Percentiles rank a stretch among this genome's conserved stretches.
phyloP scores from a whole-genome alignment of 1,284 basidiomycete species.

The Coriolopsis trogii region DNA sequence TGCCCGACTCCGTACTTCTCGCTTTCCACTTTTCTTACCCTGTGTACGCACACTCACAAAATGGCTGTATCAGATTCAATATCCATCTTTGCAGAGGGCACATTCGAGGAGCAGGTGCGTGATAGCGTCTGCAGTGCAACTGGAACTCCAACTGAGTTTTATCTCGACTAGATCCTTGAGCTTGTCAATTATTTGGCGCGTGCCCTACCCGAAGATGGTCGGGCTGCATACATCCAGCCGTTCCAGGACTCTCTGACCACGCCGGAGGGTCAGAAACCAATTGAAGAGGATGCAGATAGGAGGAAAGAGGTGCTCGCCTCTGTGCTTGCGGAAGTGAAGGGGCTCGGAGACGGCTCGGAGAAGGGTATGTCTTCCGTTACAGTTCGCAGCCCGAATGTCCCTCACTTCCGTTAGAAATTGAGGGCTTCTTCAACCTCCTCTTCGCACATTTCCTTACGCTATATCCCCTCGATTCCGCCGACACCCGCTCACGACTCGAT shows the following conservation, averaged over 20 bases:
- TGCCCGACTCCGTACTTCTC: constrained; percentile 13
- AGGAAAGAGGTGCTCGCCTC: constrained; percentile 57
- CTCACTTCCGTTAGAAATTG: constrained; percentile 58
- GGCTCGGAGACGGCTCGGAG: constrained; percentile 73
- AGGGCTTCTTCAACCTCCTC: constrained; percentile 86
- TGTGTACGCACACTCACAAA: constrained; percentile 24
- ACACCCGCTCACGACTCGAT: constrained; percentile 52
- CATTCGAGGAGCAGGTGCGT: constrained; percentile 83
- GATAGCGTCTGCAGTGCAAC: neutral
- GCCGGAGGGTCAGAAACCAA: constrained; percentile 53
- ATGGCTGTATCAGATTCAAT: constrained; percentile 69
- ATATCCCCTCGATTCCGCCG: constrained; percentile 55
- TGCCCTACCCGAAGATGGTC: constrained; percentile 69
- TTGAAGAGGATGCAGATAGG: constrained; percentile 55
- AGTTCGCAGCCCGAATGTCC: constrained; percentile 2
- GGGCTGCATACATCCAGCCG: constrained; percentile 62
- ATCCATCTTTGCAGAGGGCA: constrained; percentile 86
- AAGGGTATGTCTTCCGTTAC: constrained; percentile 53
- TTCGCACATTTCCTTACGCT: constrained; percentile 70
- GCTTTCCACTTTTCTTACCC: constrained; percentile 19
- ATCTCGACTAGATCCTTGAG: constrained; percentile 68
- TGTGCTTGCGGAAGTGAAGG: constrained; percentile 63
- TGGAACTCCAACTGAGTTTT: constrained; percentile 5
- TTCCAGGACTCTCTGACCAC: constrained; percentile 65
- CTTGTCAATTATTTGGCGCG: constrained; percentile 78